Percentiles rank a stretch among this genome's conserved stretches.
Conservation (phyloP, 2,329 filamentous ascomycete species). For the Harringtonia lauricola region DNA sequence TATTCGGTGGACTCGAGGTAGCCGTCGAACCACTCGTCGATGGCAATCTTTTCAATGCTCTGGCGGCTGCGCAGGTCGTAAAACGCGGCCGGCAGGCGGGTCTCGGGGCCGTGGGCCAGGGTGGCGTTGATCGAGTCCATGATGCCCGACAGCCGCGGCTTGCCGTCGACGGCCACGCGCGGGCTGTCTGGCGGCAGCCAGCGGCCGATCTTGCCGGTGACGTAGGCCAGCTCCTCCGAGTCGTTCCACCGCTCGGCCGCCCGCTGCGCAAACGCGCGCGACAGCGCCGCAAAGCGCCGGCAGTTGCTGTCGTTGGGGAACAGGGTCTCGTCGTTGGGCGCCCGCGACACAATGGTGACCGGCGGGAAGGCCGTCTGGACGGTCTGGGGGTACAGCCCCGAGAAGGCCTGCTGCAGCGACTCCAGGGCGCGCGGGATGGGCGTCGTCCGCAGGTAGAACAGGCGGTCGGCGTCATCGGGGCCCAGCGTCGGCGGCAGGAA, state of each 20-base stretch:
- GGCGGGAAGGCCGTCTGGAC: conserved; percentile 22
- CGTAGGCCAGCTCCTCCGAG: conserved; percentile 70
- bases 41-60: conserved; percentile 63
- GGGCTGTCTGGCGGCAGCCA: conserved; percentile 69
- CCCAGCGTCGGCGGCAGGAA: conserved; percentile 53
- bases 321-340: conserved; percentile 61
- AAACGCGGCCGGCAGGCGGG: conserved; percentile 71
- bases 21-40: conserved; percentile 89
- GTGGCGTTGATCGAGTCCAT: conserved; percentile 93
- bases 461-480: conserved; percentile 28
- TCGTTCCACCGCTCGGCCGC: conserved; percentile 65
- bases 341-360: conserved; percentile 54
- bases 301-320: conserved; percentile 71
- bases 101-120: conserved; percentile 69
- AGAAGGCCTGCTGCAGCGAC: conserved; percentile 64
- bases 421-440: conserved; percentile 67
- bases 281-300: conserved; percentile 58
- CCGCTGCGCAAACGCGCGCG: conserved; percentile 59
- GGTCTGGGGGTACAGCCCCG: conserved; percentile 57
- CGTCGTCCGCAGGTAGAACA: conserved; percentile 64
- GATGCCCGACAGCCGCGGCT: conserved; percentile 76
- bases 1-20: conserved; percentile 81
- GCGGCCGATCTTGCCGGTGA: conserved; percentile 66
- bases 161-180: conserved; percentile 69
- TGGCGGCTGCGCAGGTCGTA: conserved; percentile 64